These are phyloP conservation scores for Beauveria sp. DNA, from an alignment of 2,329 filamentous ascomycete species.

Conservation along the genomic window DNA sequence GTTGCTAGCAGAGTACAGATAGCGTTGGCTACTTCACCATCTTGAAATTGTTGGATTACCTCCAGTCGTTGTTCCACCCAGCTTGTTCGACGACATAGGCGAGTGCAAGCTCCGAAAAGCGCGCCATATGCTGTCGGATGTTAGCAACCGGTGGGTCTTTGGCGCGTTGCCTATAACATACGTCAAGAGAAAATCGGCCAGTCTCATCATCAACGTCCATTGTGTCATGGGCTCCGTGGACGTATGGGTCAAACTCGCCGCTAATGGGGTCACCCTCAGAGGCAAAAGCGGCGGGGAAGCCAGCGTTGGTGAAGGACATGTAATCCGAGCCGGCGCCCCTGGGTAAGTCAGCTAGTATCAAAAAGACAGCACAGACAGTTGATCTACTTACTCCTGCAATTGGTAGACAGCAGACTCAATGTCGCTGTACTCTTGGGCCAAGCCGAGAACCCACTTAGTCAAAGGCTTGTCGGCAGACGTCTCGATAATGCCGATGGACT, in stretches of 20 bases:
- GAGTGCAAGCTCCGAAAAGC: slow-evolving; percentile 32
- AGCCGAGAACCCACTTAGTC: slow-evolving; percentile 26
- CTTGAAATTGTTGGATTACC: slow-evolving; percentile 16
- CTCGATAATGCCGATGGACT: slow-evolving; percentile 32
- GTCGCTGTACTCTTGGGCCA: slow-evolving; percentile 29
- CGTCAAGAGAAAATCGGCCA: slow-evolving; percentile 31
- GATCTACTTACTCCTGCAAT: slow-evolving; percentile 19
- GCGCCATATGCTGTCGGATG: slow-evolving; percentile 28
- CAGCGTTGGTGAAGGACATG: slow-evolving; percentile 32
- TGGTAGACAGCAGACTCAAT: slow-evolving; percentile 28
- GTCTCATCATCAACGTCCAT: slow-evolving; percentile 30
- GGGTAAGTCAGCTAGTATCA: neutral
- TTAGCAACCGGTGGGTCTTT: slow-evolving; percentile 9
- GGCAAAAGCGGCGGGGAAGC: slow-evolving; percentile 32
- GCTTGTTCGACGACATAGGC: slow-evolving; percentile 32
- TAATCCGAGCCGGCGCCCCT: slow-evolving; percentile 33
- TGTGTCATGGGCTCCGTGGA: slow-evolving; percentile 29
- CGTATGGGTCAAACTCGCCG: slow-evolving; percentile 31
- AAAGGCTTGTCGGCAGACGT: slow-evolving; percentile 28
- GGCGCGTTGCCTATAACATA: slow-evolving; percentile 4
- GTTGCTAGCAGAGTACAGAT: no score
- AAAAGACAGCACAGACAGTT: neutral
- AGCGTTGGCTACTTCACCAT: no score
- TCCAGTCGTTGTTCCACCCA: slow-evolving; percentile 32
- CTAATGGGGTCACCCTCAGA: slow-evolving; percentile 29